Conservation (phyloP, 2,329 filamentous ascomycete genomes). For the Penicillium aurantiogriseum region DNA sequence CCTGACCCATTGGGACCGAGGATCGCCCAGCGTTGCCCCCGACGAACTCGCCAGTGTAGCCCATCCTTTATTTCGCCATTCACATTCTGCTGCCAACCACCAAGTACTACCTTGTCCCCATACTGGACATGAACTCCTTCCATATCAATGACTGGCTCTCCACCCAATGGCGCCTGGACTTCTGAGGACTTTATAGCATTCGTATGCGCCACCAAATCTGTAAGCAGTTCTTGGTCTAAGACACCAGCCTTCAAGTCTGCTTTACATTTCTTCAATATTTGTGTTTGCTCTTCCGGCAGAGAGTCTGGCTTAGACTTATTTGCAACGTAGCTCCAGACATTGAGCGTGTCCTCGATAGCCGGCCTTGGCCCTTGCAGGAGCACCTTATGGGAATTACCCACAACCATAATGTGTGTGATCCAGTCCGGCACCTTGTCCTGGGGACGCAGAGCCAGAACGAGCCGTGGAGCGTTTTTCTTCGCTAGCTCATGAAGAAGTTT, state of each 20-base stretch:
- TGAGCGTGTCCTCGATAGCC: slow-evolving; percentile 52
- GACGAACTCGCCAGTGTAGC: slow-evolving; percentile 76
- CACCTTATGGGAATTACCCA: slow-evolving; percentile 66
- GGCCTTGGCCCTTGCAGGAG: slow-evolving; percentile 64
- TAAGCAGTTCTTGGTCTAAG: slow-evolving; percentile 27
- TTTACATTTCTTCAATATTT: slow-evolving; percentile 13
- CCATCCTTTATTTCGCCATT: slow-evolving; percentile 57
- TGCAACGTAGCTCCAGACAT: slow-evolving; percentile 30
- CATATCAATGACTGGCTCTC: slow-evolving; percentile 82
- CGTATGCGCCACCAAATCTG: slow-evolving; percentile 18
- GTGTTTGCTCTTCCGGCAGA: slow-evolving; percentile 6
- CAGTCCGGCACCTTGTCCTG: slow-evolving; percentile 87
- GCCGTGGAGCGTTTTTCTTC: slow-evolving; percentile 62
- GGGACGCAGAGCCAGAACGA: slow-evolving; percentile 75
- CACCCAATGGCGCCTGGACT: slow-evolving; percentile 34
- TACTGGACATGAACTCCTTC: slow-evolving; percentile 79
- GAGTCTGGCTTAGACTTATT: background rate
- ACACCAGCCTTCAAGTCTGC: slow-evolving; percentile 20
- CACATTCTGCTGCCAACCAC: slow-evolving; percentile 69
- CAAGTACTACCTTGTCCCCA: slow-evolving; percentile 71
- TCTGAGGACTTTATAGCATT: background rate
- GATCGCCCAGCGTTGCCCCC: slow-evolving; percentile 85
- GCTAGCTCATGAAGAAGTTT: slow-evolving; percentile 68
- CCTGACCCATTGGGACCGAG: slow-evolving; percentile 93
- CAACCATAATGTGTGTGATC: slow-evolving; percentile 79